Percentiles rank a stretch among this genome's conserved stretches.
Evolutionary conservation across 1,284 basidiomycete species (phyloP).

Genomic region (Rugosomyces carneus): DNA sequence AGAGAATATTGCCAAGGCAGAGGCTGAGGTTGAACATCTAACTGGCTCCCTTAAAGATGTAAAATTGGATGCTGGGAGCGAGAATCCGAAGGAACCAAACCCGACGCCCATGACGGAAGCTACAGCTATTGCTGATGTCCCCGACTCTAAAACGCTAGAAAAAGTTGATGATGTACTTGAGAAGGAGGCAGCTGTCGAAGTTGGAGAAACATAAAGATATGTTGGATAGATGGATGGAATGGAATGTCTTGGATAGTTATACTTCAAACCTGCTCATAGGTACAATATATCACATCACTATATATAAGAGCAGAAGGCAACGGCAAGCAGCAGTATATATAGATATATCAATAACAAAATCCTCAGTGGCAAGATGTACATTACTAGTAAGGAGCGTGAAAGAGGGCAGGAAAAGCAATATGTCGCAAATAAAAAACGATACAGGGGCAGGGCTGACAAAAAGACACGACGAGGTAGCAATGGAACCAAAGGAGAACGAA

Average conservation of each 20-base stretch:
- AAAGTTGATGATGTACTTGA: constrained; percentile 10
- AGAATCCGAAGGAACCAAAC: constrained; percentile 42
- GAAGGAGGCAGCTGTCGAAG: constrained; percentile 6
- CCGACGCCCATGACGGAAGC: constrained; percentile 35
- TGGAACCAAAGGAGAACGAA: constrained; percentile 9
- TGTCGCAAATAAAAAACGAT: constrained; percentile 9
- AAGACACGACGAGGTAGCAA: constrained; percentile 8
- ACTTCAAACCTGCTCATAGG: constrained; percentile 15
- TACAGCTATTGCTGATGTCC: constrained; percentile 24
- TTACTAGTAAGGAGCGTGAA: constrained; percentile 24
- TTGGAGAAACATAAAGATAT: constrained; percentile 11
- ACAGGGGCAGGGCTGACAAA: constrained; percentile 10
- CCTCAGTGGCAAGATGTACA: constrained; percentile 23
- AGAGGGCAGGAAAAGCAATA: constrained; percentile 9
- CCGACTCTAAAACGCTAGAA: constrained; percentile 9
- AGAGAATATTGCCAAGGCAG: constrained; percentile 73
- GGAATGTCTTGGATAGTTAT: constrained; percentile 4
- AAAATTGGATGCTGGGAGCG: constrained; percentile 33
- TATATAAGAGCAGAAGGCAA: constrained; percentile 13
- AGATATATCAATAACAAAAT: constrained; percentile 28
- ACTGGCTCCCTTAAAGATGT: constrained; percentile 39
- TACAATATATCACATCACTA: constrained; percentile 9
- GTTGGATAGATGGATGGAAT: neutral
- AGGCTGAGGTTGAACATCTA: constrained; percentile 74
- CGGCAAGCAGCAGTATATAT: constrained; percentile 14